A percentile compares a stretch with the other conserved stretches of the same genome.
These are phyloP conservation scores for Gomphus sp. DNA, from an alignment of 1,284 basidiomycete genomes.

Conservation along the genomic window DNA sequence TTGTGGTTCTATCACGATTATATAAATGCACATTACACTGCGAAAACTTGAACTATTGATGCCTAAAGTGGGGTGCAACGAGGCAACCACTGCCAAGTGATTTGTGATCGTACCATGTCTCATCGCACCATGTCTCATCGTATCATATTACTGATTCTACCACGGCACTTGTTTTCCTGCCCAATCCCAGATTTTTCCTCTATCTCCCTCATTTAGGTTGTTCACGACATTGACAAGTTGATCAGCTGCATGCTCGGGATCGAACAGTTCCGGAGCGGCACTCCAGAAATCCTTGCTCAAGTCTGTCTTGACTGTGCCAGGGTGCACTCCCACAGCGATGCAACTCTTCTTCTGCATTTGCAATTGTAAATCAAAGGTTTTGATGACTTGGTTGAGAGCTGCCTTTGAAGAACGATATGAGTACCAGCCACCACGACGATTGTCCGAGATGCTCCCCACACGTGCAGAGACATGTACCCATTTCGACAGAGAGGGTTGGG, in stretches of 20 bases:
- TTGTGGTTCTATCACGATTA: neutral
- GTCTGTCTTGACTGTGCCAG: constrained; percentile 52
- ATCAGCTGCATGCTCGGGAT: constrained; percentile 50
- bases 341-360: constrained; percentile 32
- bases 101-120: too few relatives aligned
- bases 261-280: constrained; percentile 38
- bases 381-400: constrained; percentile 65
- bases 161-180: constrained; percentile 43
- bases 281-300: constrained; percentile 42
- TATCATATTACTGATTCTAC: constrained; percentile 14
- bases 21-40: too few relatives aligned
- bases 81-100: too few relatives aligned
- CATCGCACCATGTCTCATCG: too few relatives aligned
- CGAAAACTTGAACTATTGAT: too few relatives aligned
- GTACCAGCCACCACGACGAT: constrained; percentile 60
- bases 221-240: constrained; percentile 49
- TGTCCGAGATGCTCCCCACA: constrained; percentile 56
- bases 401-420: constrained; percentile 69
- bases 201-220: constrained; percentile 34
- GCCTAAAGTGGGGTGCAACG: too few relatives aligned
- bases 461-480: constrained; percentile 58
- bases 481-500: constrained; percentile 26
- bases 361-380: constrained; percentile 60
- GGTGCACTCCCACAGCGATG: constrained; percentile 51
- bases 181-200: constrained; percentile 67